Percentiles rank a stretch among this genome's conserved stretches.
phyloP scores from a whole-genome alignment of 1,284 basidiomycete genomes.

The Cryptococcus sp. region DNA sequence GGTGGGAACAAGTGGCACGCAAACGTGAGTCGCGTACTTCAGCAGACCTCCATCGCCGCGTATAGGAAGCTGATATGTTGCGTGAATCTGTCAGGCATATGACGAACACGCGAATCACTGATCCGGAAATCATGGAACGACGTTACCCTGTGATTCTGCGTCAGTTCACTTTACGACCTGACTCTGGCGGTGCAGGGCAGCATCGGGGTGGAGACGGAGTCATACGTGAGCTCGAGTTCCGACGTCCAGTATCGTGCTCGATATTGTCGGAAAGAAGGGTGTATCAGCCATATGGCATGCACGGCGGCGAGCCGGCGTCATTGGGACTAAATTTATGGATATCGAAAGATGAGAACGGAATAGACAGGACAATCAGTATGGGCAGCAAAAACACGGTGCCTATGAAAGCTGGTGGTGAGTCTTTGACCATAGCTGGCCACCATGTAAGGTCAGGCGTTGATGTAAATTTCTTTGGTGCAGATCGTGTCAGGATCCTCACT shows the following conservation, averaged over 20 bases:
- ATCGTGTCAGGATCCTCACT: background rate
- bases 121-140: constrained; percentile 44
- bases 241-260: constrained; percentile 82
- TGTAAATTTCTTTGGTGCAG: background rate
- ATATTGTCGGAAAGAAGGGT: constrained; percentile 75
- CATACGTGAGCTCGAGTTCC: constrained; percentile 80
- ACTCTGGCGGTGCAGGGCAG: constrained; percentile 75
- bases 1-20: constrained; percentile 63
- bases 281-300: constrained; percentile 83
- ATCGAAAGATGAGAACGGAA: constrained; percentile 8
- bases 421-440: background rate
- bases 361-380: constrained; percentile 16
- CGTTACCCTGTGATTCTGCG: constrained; percentile 81
- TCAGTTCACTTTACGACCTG: constrained; percentile 73
- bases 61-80: constrained; percentile 63
- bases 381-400: constrained; percentile 10
- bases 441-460: background rate
- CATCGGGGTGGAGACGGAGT: constrained; percentile 87
- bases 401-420: constrained; percentile 7
- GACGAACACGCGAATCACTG: constrained; percentile 71
- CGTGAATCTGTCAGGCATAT: background rate
- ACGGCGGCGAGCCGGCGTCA: constrained; percentile 75
- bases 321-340: constrained; percentile 88
- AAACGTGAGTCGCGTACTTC: background rate
- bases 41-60: background rate